A percentile compares a stretch with the other conserved stretches of the same genome.
These are phyloP conservation scores for Fraxinus angustifolia DNA, from an alignment of 305 asterid genomes.

Conservation along the genomic window DNA sequence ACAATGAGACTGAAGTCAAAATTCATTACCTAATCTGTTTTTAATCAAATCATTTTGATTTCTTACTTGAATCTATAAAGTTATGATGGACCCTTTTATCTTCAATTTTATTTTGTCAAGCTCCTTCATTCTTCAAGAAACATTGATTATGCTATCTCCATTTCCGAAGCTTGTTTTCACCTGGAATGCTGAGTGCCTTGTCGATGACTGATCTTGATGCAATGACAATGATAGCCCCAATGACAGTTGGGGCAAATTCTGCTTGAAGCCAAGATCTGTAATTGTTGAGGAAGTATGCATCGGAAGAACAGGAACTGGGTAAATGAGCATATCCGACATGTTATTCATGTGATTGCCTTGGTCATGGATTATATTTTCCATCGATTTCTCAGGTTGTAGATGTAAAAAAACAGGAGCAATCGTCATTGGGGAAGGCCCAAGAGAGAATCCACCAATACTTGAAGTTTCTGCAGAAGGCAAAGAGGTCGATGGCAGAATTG, in stretches of 20 bases:
- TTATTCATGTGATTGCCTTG: constrained; percentile 25
- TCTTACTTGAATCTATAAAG: constrained; percentile 15
- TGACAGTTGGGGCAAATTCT: constrained; percentile 35
- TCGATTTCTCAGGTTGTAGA: constrained; percentile 25
- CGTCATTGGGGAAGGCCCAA: constrained; percentile 37
- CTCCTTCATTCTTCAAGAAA: constrained; percentile 32
- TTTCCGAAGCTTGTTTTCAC: constrained; percentile 28
- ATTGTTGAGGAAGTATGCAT: constrained; percentile 31
- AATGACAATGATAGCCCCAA: constrained; percentile 54
- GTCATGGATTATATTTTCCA: constrained; percentile 28
- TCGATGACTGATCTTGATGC: constrained; percentile 41
- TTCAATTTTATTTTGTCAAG: constrained; percentile 23
- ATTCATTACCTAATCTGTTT: constrained; percentile 26
- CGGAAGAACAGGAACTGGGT: constrained; percentile 29
- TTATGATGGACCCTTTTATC: constrained; percentile 17
- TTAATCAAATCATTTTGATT: too few species aligned
- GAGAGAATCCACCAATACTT: constrained; percentile 43
- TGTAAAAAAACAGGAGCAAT: constrained; percentile 23
- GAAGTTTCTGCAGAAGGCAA: constrained; percentile 31
- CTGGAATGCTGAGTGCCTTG: constrained; percentile 29
- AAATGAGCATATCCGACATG: constrained; percentile 32
- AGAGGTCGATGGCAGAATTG: constrained; percentile 25
- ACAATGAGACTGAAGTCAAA: constrained; percentile 25
- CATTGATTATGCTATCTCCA: constrained; percentile 45
- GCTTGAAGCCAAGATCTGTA: constrained; percentile 40